Conservation (phyloP, 129 eudicot genomes). For the Dittrichia graveolens region DNA sequence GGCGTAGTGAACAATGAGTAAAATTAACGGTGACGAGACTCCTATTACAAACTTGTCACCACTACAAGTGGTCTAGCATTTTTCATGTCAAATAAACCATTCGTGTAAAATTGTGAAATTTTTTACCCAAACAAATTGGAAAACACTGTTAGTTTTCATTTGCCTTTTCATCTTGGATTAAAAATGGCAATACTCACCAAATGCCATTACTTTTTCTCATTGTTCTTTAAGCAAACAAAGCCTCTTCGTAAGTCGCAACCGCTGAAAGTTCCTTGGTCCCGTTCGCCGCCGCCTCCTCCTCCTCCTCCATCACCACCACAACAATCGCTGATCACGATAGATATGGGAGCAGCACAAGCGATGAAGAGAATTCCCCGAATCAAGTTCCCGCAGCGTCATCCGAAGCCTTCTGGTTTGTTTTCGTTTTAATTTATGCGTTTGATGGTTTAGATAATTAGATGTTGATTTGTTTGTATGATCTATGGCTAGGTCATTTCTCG, state of each 20-base stretch:
- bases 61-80: neutral
- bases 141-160: neutral
- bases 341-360: constrained; percentile 51
- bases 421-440: neutral
- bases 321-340: neutral
- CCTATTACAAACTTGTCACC: no score
- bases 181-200: constrained; percentile 27
- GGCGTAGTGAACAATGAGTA: no score
- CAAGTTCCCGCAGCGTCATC: constrained; percentile 78
- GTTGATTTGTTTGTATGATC: constrained; percentile 1
- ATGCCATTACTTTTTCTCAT: constrained; percentile 30
- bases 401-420: constrained; percentile 52
- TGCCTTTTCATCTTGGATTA: neutral
- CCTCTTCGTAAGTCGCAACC: constrained; percentile 25
- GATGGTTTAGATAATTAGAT: neutral
- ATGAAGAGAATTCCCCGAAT: constrained; percentile 88
- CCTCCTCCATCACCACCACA: constrained; percentile 9
- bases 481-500: neutral
- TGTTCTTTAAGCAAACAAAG: constrained; percentile 25
- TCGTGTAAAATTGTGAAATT: neutral
- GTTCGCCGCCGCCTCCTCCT: constrained; percentile 19
- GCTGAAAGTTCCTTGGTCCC: constrained; percentile 7
- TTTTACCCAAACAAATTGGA: constrained; percentile 9
- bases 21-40: no score
- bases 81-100: constrained; percentile 2